Evolutionary conservation across 768 basidiomycete genomes (phyloP).

Genomic region (Lactarius tabidus): DNA sequence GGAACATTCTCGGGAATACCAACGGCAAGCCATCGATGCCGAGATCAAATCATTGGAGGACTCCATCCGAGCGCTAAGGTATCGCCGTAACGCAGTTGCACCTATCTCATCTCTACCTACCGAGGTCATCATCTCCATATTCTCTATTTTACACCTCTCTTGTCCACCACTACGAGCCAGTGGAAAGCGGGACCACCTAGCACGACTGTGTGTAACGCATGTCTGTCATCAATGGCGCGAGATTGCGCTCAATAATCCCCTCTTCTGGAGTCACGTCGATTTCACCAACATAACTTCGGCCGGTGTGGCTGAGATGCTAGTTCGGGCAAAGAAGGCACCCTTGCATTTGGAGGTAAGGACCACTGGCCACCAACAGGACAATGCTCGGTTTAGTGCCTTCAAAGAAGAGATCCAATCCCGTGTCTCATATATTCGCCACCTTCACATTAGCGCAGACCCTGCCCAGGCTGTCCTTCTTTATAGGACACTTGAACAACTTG

Average conservation of each 20-base stretch:
- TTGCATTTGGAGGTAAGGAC: background rate
- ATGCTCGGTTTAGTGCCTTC: background rate
- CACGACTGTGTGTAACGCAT: constrained; percentile 10
- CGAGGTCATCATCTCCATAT: background rate
- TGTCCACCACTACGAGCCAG: background rate
- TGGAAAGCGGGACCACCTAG: background rate
- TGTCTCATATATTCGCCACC: background rate
- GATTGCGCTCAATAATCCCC: too few species aligned
- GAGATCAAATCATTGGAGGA: background rate
- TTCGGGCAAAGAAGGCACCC: background rate
- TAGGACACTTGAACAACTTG: background rate
- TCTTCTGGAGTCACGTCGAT: too few species aligned
- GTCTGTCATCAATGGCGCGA: too few species aligned
- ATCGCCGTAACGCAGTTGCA: background rate
- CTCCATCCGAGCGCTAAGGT: too few species aligned
- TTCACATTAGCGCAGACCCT: background rate
- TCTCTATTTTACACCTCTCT: background rate
- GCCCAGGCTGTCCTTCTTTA: background rate
- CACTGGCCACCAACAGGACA: background rate
- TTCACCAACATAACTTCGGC: background rate
- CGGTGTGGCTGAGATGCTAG: constrained; percentile 2
- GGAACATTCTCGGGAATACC: background rate
- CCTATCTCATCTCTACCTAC: background rate
- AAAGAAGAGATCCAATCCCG: background rate
- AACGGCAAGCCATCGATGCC: background rate